Percentiles rank a stretch among this genome's conserved stretches.
phyloP scores from a whole-genome alignment of 441 rosid species.

The Isatis lusitanica region DNA sequence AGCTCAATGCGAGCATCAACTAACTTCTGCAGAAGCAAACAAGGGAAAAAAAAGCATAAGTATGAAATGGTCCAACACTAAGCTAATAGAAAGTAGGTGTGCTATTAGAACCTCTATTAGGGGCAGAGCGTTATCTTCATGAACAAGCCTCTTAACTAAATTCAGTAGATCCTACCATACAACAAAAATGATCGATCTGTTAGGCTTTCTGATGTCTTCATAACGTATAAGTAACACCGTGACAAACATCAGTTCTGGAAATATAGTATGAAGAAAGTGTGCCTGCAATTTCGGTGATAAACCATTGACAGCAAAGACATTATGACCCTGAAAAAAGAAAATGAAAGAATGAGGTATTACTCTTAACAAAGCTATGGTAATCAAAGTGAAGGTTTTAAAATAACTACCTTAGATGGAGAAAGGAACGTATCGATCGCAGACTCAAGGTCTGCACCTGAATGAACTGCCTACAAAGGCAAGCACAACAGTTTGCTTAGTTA shows the following conservation, averaged over 20 bases:
- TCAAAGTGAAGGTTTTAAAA: not conserved
- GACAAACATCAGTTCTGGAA: not conserved
- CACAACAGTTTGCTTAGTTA: conserved; percentile 6
- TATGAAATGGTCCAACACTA: not conserved
- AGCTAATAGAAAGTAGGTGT: not conserved
- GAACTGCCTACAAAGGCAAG: conserved; percentile 53
- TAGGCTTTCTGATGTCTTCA: not conserved
- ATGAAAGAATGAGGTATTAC: conserved; percentile 23
- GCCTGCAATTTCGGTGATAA: conserved; percentile 57
- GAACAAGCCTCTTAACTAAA: conserved; percentile 49
- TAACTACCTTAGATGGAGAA: conserved; percentile 32
- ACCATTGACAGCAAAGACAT: conserved; percentile 39
- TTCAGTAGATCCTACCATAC: conserved; percentile 51
- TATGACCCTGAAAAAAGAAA: conserved; percentile 43
- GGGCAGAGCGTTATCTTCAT: conserved; percentile 42
- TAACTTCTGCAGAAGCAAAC: conserved; percentile 44
- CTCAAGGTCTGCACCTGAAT: conserved; percentile 76
- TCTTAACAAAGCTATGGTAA: conserved; percentile 4
- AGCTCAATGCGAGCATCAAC: conserved; percentile 65
- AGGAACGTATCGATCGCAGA: conserved; percentile 44
- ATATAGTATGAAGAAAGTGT: conserved; percentile 18
- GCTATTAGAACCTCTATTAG: conserved; percentile 49
- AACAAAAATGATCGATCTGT: conserved; percentile 15
- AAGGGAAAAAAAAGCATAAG: conserved; percentile 18
- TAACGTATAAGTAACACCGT: not conserved